Base-by-base conservation (phyloP, 2,329 filamentous ascomycete species). In the Phialophora expanda region DNA sequence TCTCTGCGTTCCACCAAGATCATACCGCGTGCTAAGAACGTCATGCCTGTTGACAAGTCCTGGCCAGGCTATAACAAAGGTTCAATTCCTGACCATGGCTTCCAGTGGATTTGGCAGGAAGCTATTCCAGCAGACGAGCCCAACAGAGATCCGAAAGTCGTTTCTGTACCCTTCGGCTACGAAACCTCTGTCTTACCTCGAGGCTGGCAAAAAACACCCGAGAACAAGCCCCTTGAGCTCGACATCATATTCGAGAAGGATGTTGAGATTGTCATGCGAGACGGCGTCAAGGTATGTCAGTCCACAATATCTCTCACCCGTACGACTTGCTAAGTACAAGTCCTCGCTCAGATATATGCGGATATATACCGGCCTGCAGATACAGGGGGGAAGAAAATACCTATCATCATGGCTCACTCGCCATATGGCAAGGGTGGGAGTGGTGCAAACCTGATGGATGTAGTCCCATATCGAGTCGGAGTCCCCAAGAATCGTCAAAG, bases 401-500 rank as follows among this genome's bases (percentile, higher is more conserved):
- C 75, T 0, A 74, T 71, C 1, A 69, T 76, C 8, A 64, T 76
- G 20, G 64, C 69, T 1, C 75, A 73, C 71, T 73, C 74, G 53
- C 75, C 75, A 0, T 76, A 75, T 46, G 75, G 75, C 0, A 76
- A 76, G 60, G 62, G 66, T 22, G 71, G 70, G n/a, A 69, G 62
- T 11, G 67, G 74, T 0, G 62, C 61, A 0, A 59, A 64, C n/a
- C n/a, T 64, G 5, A 63, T 65, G 54, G 62, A 66, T 1, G 65
- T 64, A n/a, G 71, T 74, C 2, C 75, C 75, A 0, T 76, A 32
- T 61, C 74, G 34, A 57, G 67, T 24, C 73, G 73, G 73, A 70
- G 73, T 65, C 69, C 75, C 1, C 72, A 75, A 56, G 74, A 69
- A 60, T 17, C 64, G 73, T n/a, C 66, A 64, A 14, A 64, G 60